Base-by-base conservation (phyloP, 2,329 filamentous ascomycete genomes). In the Ophiostoma sp. region DNA sequence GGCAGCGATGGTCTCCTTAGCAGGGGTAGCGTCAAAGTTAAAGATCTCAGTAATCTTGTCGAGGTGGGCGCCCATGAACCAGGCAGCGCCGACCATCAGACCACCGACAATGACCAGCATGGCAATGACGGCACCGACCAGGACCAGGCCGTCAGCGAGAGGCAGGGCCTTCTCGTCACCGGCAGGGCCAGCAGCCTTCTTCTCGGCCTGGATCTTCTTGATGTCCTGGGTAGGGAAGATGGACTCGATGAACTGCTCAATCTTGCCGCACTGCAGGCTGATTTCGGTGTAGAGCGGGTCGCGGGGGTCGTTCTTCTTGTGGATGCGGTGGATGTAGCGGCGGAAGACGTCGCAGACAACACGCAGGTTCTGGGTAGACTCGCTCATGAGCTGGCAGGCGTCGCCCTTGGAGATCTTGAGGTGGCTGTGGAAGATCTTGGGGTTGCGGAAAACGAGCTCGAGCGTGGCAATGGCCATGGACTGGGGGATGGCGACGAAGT, bases 401-500 rank as follows among this genome's bases (percentile, higher is more conserved):
- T 95, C 90, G 42, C 96, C 96, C 85, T 97, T 98, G 73, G 93
- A 95, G 82, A 99, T 98, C 85, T 99, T 99, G 84, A 99, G 86
- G 79, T 98, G 96, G 76, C 88, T 90, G 80, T 95, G 84, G 80
- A 97, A 97, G 73, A 99, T 90, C 74, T 87, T 87, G 28, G 93
- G 92, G 82, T 99, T 99, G 79, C 93, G 92, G 89, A 98, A 99
- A 78, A 95, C 92, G 22, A 94, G 85, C 78, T 98, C 95, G 57
- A 98, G 85, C 0, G 95, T 98, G 9, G 96, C 95, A 81, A 99
- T 98, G 71, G 95, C 96, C 96, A 99, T 99, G 76, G 91, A 87
- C 83, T 99, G 96, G 2, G 96, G 96, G 76, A 99, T 99, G 73
- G 95, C 95, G 66, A 94, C 94, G 82, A 99, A 99, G 87, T 99